Percentiles rank a stretch among this genome's conserved stretches.
phyloP scores from a whole-genome alignment of 1,284 basidiomycete species.

The Leccinum subspadiceum region DNA sequence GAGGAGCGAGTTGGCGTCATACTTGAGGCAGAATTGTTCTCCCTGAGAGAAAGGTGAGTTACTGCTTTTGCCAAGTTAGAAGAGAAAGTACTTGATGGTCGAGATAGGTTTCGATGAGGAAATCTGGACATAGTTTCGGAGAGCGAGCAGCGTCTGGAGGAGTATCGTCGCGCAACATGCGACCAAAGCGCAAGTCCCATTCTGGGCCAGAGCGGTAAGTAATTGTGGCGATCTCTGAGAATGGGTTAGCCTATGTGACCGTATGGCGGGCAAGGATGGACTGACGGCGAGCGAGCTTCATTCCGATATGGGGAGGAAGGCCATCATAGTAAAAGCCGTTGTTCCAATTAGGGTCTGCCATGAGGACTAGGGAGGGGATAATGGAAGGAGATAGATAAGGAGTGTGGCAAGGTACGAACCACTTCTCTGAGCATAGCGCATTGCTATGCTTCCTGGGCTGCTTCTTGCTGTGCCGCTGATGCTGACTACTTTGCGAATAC shows the following conservation, averaged over 20 bases:
- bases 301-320: conserved; percentile 94
- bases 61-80: neutral
- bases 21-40: conserved; percentile 96
- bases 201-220: conserved; percentile 99
- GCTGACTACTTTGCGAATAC: conserved; percentile 87
- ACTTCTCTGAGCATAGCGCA: conserved; percentile 94
- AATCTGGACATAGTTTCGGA: conserved; percentile 92
- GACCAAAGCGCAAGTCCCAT: conserved; percentile 96
- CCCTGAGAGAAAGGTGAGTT: conserved; percentile 42
- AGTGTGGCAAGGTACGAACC: conserved; percentile 49
- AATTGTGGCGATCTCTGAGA: conserved; percentile 93
- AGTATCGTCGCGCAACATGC: conserved; percentile 53
- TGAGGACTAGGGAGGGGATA: conserved; percentile 68
- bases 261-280: conserved; percentile 15
- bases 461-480: conserved; percentile 94
- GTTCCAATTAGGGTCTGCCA: conserved; percentile 99
- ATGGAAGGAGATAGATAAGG: neutral
- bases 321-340: conserved; percentile 96
- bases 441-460: conserved; percentile 89
- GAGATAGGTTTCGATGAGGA: conserved; percentile 97
- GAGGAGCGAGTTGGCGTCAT: conserved; percentile 98
- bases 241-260: conserved; percentile 1
- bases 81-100: conserved; percentile 79
- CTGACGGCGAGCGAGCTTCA: conserved; percentile 96
- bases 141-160: conserved; percentile 16